Conservation (phyloP, 768 basidiomycete species). For the Lactarius trivialis region DNA sequence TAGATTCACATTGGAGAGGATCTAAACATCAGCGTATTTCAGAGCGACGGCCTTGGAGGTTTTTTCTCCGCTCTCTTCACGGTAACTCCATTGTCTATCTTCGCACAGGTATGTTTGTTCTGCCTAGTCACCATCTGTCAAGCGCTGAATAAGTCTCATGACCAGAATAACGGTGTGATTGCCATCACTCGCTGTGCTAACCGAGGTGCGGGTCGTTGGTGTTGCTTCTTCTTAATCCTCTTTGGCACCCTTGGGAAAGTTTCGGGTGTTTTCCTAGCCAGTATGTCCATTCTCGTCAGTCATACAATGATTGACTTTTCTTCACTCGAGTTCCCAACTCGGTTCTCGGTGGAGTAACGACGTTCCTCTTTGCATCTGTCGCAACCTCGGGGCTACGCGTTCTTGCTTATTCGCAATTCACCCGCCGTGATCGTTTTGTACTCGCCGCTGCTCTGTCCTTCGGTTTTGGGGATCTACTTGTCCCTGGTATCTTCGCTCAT, state of each 20-base stretch:
- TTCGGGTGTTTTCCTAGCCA: slow-evolving; percentile 77
- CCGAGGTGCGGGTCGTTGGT: slow-evolving; percentile 70
- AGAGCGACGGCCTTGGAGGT: slow-evolving; percentile 77
- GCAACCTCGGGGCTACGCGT: slow-evolving; percentile 66
- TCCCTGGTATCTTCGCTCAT: slow-evolving; percentile 56
- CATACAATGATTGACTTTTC: background rate
- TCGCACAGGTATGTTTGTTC: slow-evolving; percentile 47
- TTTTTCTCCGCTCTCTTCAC: slow-evolving; percentile 77
- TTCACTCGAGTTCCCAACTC: slow-evolving; percentile 57
- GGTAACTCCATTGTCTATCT: slow-evolving; percentile 71
- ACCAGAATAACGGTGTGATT: slow-evolving; percentile 76
- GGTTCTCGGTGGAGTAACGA: slow-evolving; percentile 80
- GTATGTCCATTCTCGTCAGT: slow-evolving; percentile 28
- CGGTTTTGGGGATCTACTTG: slow-evolving; percentile 66
- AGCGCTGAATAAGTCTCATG: background rate
- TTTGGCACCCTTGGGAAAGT: slow-evolving; percentile 79
- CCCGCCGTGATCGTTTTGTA: slow-evolving; percentile 61
- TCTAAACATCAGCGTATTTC: background rate
- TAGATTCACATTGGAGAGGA: background rate
- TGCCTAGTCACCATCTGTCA: background rate
- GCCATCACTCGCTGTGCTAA: slow-evolving; percentile 82
- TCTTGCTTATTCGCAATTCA: slow-evolving; percentile 51
- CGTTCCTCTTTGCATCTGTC: slow-evolving; percentile 78
- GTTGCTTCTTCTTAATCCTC: slow-evolving; percentile 70
- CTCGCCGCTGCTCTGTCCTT: slow-evolving; percentile 63